Evolutionary conservation across 805 yeast species (phyloP).

Genomic region (Saccharomycopsis fodiens): DNA sequence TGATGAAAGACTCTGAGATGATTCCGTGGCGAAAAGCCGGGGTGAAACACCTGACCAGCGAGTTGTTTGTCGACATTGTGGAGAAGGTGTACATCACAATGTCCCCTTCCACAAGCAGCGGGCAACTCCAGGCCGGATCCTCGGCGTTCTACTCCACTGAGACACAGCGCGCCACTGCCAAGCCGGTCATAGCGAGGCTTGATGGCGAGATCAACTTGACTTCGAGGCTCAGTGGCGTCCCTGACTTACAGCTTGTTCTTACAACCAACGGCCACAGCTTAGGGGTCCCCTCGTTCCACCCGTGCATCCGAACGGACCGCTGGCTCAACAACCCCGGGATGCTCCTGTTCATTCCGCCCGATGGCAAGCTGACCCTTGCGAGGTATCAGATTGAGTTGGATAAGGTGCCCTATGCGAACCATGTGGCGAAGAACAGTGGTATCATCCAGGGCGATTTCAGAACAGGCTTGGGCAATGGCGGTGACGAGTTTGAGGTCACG

Average conservation of each 20-base stretch:
- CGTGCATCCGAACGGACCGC: constrained; percentile 47
- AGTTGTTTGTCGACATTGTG: constrained; percentile 73
- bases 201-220: constrained; percentile 58
- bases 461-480: constrained; percentile 43
- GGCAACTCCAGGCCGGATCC: constrained; percentile 25
- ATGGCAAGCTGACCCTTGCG: constrained; percentile 61
- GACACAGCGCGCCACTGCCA: constrained; percentile 24
- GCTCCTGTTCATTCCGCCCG: constrained; percentile 79
- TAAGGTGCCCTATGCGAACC: constrained; percentile 22
- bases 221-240: constrained; percentile 70
- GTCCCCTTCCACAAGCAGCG: constrained; percentile 26
- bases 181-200: constrained; percentile 46
- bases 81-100: constrained; percentile 58
- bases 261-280: constrained; percentile 38
- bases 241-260: constrained; percentile 56
- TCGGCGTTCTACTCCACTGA: constrained; percentile 20
- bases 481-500: constrained; percentile 58
- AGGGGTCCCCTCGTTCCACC: constrained; percentile 62
- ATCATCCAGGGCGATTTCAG: constrained; percentile 47
- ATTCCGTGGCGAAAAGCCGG: constrained; percentile 76
- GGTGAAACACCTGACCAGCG: constrained; percentile 72
- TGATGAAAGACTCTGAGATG: constrained; percentile 20
- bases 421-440: constrained; percentile 32
- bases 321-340: constrained; percentile 43
- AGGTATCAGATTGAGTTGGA: constrained; percentile 53